Conservation (phyloP, 768 basidiomycete genomes). For the Rhizopogon rudus region DNA sequence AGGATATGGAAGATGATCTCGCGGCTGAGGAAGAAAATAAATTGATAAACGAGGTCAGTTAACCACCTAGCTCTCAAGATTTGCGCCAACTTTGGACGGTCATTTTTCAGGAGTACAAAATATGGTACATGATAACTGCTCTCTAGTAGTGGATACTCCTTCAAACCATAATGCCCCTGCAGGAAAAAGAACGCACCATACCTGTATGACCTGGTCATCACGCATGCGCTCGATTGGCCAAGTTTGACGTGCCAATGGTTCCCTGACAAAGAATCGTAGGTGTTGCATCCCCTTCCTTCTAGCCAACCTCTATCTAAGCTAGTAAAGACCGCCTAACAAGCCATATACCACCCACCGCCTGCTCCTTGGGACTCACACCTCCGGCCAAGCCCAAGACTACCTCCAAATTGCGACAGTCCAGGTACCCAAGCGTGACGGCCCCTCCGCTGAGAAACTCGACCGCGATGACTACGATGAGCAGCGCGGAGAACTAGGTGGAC, state of each 20-base stretch:
- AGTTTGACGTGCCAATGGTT: slow-evolving; percentile 98
- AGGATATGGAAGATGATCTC: slow-evolving; percentile 76
- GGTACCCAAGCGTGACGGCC: slow-evolving; percentile 77
- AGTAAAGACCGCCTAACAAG: slow-evolving; percentile 73
- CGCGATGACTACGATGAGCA: slow-evolving; percentile 85
- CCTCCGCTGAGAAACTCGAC: slow-evolving; percentile 73
- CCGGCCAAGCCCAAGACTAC: slow-evolving; percentile 89
- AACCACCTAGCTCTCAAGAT: slow-evolving; percentile 1
- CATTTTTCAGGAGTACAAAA: slow-evolving; percentile 71
- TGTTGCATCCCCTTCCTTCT: slow-evolving; percentile 2
- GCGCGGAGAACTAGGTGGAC: slow-evolving; percentile 90
- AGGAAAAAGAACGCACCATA: slow-evolving; percentile 99
- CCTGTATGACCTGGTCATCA: slow-evolving; percentile 95
- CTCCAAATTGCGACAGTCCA: slow-evolving; percentile 94
- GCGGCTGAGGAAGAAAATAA: slow-evolving; percentile 86
- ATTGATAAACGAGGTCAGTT: slow-evolving; percentile 74
- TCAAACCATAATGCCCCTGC: slow-evolving; percentile 5
- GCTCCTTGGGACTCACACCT: slow-evolving; percentile 96
- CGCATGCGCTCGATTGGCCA: slow-evolving; percentile 98
- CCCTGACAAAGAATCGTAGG: slow-evolving; percentile 92
- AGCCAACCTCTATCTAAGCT: neutral
- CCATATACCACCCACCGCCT: slow-evolving; percentile 94
- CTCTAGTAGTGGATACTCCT: neutral
- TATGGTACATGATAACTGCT: slow-evolving; percentile 45
- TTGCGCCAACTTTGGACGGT: slow-evolving; percentile 5